A percentile compares a stretch with the other conserved stretches of the same genome.
These are phyloP conservation scores for Fraxinus excelsior DNA, from an alignment of 257 asterid species.

Conservation along the genomic window DNA sequence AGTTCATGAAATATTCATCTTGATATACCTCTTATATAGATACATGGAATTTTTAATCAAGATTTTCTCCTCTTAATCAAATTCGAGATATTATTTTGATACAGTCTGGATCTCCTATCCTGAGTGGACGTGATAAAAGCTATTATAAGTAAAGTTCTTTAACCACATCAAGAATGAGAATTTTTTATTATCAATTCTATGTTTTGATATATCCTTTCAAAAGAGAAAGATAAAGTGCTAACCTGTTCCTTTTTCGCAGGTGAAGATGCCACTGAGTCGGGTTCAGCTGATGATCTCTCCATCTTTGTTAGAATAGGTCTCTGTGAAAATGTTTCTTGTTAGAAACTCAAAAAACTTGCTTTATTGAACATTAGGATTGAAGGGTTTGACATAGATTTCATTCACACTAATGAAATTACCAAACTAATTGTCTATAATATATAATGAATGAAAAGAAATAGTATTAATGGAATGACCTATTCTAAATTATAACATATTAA, in stretches of 20 bases:
- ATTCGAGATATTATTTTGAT: no score
- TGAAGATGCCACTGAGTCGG: constrained; percentile 43
- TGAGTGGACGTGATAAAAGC: no score
- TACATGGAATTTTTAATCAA: no score
- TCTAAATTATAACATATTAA: background rate
- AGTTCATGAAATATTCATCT: background rate
- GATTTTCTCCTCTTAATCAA: no score
- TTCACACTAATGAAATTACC: background rate
- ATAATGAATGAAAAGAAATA: background rate
- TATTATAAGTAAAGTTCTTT: no score
- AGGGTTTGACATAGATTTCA: background rate
- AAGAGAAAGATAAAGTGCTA: background rate
- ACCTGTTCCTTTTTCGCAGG: constrained; percentile 49
- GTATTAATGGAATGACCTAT: background rate
- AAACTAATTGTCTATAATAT: background rate
- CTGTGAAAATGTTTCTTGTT: constrained; percentile 18
- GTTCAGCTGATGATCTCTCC: constrained; percentile 53
- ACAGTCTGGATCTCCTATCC: no score
- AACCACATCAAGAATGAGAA: no score
- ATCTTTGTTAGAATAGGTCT: constrained; percentile 26
- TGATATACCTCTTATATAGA: background rate
- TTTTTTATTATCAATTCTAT: no score
- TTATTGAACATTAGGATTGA: background rate
- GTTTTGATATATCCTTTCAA: constrained; percentile 2
- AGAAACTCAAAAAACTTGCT: background rate